Evolutionary conservation across 352 stramenopile genomes (phyloP).

Genomic region (Pythium aphanidermatum): DNA sequence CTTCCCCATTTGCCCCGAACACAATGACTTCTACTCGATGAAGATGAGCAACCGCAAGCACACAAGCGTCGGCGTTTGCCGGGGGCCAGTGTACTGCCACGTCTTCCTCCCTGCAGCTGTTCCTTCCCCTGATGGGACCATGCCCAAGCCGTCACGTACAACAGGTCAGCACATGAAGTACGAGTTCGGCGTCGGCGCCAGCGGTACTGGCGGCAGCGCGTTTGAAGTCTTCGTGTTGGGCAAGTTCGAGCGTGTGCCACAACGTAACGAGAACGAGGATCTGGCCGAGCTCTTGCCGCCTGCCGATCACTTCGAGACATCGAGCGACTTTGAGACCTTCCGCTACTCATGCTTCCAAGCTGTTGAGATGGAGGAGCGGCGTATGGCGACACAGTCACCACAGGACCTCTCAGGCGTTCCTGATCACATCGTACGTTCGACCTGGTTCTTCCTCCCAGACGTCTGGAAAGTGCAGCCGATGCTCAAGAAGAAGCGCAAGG

Average conservation of each 20-base stretch:
- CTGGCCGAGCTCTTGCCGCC: slow-evolving; percentile 36
- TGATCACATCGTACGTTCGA: slow-evolving; percentile 41
- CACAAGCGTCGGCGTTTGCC: slow-evolving; percentile 76
- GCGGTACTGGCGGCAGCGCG: slow-evolving; percentile 28
- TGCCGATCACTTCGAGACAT: slow-evolving; percentile 31
- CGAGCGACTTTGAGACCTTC: slow-evolving; percentile 61
- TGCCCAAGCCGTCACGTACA: slow-evolving; percentile 3
- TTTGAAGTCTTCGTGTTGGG: slow-evolving; percentile 70
- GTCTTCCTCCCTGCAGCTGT: slow-evolving; percentile 34
- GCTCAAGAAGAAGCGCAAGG: slow-evolving; percentile 88
- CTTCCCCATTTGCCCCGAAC: slow-evolving; percentile 80
- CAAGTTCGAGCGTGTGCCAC: slow-evolving; percentile 73
- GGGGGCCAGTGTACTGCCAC: slow-evolving; percentile 73
- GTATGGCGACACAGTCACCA: slow-evolving; percentile 21
- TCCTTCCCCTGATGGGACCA: slow-evolving; percentile 18
- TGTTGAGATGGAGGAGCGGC: slow-evolving; percentile 73
- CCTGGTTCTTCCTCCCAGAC: slow-evolving; percentile 83
- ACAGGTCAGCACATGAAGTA: slow-evolving; percentile 60
- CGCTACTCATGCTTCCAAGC: slow-evolving; percentile 78
- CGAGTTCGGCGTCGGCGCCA: slow-evolving; percentile 31
- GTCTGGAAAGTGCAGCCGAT: slow-evolving; percentile 87
- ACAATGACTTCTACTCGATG: slow-evolving; percentile 88
- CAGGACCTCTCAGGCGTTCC: slow-evolving; percentile 10
- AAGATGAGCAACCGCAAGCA: slow-evolving; percentile 89
- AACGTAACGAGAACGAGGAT: slow-evolving; percentile 45